Percentiles rank a stretch among this genome's conserved stretches.
phyloP scores from a whole-genome alignment of 495 filamentous ascomycete species.

The Evansstolkia leycettana region DNA sequence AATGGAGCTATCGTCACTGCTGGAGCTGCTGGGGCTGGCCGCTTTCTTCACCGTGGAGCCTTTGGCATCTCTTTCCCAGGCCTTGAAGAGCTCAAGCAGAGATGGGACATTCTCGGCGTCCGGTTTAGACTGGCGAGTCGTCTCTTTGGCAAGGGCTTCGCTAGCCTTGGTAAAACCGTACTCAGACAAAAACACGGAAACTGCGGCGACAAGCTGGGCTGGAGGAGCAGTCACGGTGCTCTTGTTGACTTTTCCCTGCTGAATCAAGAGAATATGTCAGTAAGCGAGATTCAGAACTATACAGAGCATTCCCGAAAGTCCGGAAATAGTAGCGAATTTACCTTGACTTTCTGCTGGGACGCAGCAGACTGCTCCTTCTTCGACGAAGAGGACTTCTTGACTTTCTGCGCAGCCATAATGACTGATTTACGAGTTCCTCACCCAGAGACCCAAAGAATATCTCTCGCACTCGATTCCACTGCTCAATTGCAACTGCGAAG shows the following conservation, averaged over 20 bases:
- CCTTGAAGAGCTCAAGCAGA: slow-evolving; percentile 37
- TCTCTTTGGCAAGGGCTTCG: slow-evolving; percentile 46
- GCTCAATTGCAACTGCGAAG: slow-evolving; percentile 5
- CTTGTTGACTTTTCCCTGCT: slow-evolving; percentile 9
- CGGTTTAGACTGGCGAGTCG: slow-evolving; percentile 13
- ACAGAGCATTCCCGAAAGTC: too few relatives aligned
- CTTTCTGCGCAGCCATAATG: slow-evolving; percentile 21
- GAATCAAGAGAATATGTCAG: slow-evolving; percentile 1
- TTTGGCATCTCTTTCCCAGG: slow-evolving; percentile 26
- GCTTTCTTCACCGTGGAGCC: slow-evolving; percentile 15
- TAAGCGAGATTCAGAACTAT: not conserved
- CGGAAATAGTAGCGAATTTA: slow-evolving; percentile 11
- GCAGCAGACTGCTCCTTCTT: slow-evolving; percentile 10
- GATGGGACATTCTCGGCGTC: slow-evolving; percentile 29
- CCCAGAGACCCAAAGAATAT: slow-evolving; percentile 2
- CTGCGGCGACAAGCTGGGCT: slow-evolving; percentile 48
- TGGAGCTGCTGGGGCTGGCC: slow-evolving; percentile 12
- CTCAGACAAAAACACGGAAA: slow-evolving; percentile 53
- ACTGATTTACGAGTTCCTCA: not conserved
- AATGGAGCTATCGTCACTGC: slow-evolving; percentile 1
- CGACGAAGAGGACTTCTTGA: slow-evolving; percentile 12
- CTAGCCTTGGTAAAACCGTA: slow-evolving; percentile 49
- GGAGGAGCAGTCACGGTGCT: slow-evolving; percentile 26
- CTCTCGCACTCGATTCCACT: not conserved
- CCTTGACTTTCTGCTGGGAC: slow-evolving; percentile 25